A percentile compares a stretch with the other conserved stretches of the same genome.
Conservation (phyloP, 2,329 filamentous ascomycete species). For the Coleophoma eucalyptorum region DNA sequence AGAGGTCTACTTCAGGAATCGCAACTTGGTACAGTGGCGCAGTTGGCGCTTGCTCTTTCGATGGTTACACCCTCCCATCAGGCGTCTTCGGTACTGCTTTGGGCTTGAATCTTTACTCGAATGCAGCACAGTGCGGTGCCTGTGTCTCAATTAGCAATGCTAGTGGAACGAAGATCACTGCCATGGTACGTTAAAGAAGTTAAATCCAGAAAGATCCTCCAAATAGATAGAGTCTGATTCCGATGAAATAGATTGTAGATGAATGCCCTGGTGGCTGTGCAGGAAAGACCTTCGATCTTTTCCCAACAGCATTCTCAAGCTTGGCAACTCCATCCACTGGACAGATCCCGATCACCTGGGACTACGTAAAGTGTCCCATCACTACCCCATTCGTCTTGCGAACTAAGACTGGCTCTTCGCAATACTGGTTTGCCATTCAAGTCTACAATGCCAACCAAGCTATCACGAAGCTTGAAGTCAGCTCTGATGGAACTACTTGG, state of each 20-base stretch:
- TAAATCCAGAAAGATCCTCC: no score
- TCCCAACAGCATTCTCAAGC: not conserved
- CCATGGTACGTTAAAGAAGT: not conserved
- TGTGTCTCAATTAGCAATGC: not conserved
- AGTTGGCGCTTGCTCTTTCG: not conserved
- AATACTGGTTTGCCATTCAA: not conserved
- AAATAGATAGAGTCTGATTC: not conserved
- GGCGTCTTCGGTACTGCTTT: not conserved
- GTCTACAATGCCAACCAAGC: not conserved
- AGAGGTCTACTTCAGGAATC: not conserved
- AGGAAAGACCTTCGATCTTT: not conserved
- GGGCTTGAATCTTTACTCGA: not conserved
- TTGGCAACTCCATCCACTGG: not conserved
- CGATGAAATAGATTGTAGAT: not conserved
- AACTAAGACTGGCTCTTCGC: not conserved
- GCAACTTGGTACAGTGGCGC: not conserved
- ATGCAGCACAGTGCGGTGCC: not conserved
- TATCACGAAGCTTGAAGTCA: not conserved
- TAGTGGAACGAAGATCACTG: constrained; percentile 1
- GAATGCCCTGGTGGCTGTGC: not conserved
- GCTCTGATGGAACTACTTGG: not conserved
- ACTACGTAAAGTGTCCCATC: not conserved
- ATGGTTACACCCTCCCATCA: not conserved
- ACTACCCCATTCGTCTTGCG: not conserved
- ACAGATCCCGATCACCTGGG: not conserved